Conservation (phyloP, 2,329 filamentous ascomycete species). For the Aspergillus latus region DNA sequence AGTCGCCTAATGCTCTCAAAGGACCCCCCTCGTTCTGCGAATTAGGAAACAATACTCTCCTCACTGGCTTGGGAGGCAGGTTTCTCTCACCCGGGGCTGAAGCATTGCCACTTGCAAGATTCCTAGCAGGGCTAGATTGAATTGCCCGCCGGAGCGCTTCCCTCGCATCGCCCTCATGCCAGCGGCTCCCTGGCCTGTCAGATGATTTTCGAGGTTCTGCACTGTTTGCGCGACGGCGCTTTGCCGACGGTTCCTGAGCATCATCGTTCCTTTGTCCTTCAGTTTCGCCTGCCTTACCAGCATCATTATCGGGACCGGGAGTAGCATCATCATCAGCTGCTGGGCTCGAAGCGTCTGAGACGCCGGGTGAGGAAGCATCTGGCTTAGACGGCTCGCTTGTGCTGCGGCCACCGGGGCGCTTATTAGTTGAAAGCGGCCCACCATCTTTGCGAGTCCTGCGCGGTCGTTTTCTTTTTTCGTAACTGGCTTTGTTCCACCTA, state of each 20-base stretch:
- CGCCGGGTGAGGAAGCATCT: slow-evolving; percentile 41
- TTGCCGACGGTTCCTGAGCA: slow-evolving; percentile 35
- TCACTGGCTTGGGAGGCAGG: slow-evolving; percentile 56
- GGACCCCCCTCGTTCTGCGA: slow-evolving; percentile 35
- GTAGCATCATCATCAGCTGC: slow-evolving; percentile 37
- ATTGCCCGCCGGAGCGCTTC: slow-evolving; percentile 56
- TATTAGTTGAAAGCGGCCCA: slow-evolving; percentile 35
- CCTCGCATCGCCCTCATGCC: slow-evolving; percentile 41
- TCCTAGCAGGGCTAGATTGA: slow-evolving; percentile 61
- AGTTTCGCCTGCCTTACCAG: slow-evolving; percentile 6
- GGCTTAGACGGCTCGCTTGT: slow-evolving; percentile 29
- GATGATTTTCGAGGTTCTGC: slow-evolving; percentile 44
- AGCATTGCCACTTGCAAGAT: slow-evolving; percentile 46
- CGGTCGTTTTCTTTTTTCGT: slow-evolving; percentile 42
- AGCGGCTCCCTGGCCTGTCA: slow-evolving; percentile 33
- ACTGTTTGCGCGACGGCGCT: slow-evolving; percentile 49
- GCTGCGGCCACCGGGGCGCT: slow-evolving; percentile 34
- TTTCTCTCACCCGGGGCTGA: slow-evolving; percentile 48
- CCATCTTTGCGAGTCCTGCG: slow-evolving; percentile 36
- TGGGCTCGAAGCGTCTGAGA: slow-evolving; percentile 39
- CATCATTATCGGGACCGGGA: slow-evolving; percentile 33
- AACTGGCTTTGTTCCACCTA: slow-evolving; percentile 71
- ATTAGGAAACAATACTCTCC: slow-evolving; percentile 46
- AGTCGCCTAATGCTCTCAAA: slow-evolving; percentile 39
- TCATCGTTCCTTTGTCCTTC: slow-evolving; percentile 36